phyloP scores from a whole-genome alignment of 2,329 filamentous ascomycete species.

The Alternaria brassicicola region DNA sequence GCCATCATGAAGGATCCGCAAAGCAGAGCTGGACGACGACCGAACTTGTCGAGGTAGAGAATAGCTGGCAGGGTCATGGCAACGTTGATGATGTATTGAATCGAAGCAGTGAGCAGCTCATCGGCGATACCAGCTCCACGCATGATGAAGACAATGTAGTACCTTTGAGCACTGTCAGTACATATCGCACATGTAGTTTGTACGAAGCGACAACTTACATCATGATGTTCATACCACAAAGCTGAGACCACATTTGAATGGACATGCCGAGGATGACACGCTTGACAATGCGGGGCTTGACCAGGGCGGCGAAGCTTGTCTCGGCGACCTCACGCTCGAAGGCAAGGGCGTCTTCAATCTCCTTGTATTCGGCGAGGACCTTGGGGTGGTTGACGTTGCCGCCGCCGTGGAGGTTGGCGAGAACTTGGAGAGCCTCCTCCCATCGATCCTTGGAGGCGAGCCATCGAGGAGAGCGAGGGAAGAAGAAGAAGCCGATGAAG shows the following conservation, averaged over 20 bases:
- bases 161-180: constrained; percentile 8
- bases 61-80: constrained; percentile 65
- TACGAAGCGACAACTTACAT: constrained; percentile 35
- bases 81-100: constrained; percentile 70
- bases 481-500: constrained; percentile 50
- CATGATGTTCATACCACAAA: constrained; percentile 67
- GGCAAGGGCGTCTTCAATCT: constrained; percentile 62
- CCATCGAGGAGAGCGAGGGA: constrained; percentile 67
- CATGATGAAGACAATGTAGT: constrained; percentile 67
- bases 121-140: constrained; percentile 62
- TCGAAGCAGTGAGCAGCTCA: constrained; percentile 64
- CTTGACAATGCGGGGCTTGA: constrained; percentile 60
- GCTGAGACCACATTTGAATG: constrained; percentile 65
- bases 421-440: constrained; percentile 65
- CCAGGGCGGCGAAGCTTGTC: constrained; percentile 58
- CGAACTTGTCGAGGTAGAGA: constrained; percentile 64
- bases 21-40: constrained; percentile 63
- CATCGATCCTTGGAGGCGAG: constrained; percentile 70
- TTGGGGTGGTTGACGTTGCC: constrained; percentile 63
- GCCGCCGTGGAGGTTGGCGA: constrained; percentile 62
- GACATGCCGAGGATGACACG: constrained; percentile 64
- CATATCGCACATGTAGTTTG: neutral
- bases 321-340: constrained; percentile 61
- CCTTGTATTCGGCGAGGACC: constrained; percentile 68
- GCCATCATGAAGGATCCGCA: constrained; percentile 64